Conservation (phyloP, 768 basidiomycete genomes). For the Cubamyces lactineus region DNA sequence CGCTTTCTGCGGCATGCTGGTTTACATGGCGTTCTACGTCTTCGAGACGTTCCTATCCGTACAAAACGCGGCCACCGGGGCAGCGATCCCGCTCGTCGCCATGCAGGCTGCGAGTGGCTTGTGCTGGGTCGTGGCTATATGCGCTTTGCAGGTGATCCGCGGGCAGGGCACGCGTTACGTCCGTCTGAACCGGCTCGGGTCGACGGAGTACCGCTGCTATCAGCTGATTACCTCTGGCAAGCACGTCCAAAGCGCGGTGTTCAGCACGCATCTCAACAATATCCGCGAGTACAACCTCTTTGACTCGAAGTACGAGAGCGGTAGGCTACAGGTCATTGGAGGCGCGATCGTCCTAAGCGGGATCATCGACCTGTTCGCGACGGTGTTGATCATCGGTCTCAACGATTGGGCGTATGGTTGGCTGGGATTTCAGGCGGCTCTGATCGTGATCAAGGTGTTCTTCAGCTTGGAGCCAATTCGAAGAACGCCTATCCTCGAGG, state of each 20-base stretch:
- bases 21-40: neutral
- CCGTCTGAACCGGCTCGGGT: constrained; percentile 5
- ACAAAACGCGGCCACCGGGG: constrained; percentile 8
- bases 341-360: constrained; percentile 7
- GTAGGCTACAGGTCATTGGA: neutral
- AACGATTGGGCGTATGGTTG: constrained; percentile 14
- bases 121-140: constrained; percentile 2
- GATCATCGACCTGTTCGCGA: constrained; percentile 9
- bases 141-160: neutral
- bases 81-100: constrained; percentile 1
- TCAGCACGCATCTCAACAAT: constrained; percentile 17
- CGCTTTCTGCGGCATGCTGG: neutral
- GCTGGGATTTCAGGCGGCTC: neutral
- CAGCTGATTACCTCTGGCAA: constrained; percentile 11
- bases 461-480: constrained; percentile 15
- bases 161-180: constrained; percentile 9
- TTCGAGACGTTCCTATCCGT: constrained; percentile 13
- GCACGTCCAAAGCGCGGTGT: constrained; percentile 9
- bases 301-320: constrained; percentile 11
- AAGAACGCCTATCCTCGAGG: constrained; percentile 1
- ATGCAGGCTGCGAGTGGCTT: constrained; percentile 2
- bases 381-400: constrained; percentile 11
- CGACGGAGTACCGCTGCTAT: constrained; percentile 14
- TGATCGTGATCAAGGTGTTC: constrained; percentile 7
- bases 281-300: constrained; percentile 15